Percentiles rank a stretch among this genome's conserved stretches.
phyloP scores from a whole-genome alignment of 192 early-diverging fungal species.

The Coemansia aciculifera region DNA sequence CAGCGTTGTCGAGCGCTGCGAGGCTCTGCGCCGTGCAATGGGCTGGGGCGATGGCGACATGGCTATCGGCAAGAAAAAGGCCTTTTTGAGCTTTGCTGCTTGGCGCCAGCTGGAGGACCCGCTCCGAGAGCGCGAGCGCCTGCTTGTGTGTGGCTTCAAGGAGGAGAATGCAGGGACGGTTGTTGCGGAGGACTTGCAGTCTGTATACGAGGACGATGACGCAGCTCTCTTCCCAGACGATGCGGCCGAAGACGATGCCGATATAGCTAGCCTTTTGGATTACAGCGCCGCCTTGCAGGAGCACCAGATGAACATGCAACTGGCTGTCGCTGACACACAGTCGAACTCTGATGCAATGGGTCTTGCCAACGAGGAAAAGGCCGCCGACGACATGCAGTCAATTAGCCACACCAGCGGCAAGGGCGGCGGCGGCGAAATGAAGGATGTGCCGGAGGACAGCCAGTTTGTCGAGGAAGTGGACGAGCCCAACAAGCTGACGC shows the following conservation, averaged over 20 bases:
- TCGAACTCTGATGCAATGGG: constrained; percentile 15
- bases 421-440: constrained; percentile 36
- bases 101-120: constrained; percentile 86
- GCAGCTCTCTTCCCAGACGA: constrained; percentile 43
- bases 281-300: constrained; percentile 45
- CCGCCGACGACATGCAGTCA: constrained; percentile 35
- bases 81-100: constrained; percentile 71
- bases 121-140: constrained; percentile 70
- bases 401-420: constrained; percentile 20
- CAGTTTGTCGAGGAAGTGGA: constrained; percentile 55
- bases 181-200: constrained; percentile 51
- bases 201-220: constrained; percentile 52
- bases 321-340: constrained; percentile 16
- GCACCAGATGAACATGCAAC: constrained; percentile 36
- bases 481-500: constrained; percentile 43
- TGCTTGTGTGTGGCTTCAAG: constrained; percentile 48
- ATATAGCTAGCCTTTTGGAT: constrained; percentile 44
- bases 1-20: constrained; percentile 45
- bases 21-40: constrained; percentile 58
- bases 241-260: constrained; percentile 41
- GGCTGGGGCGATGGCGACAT: constrained; percentile 62
- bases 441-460: constrained; percentile 33
- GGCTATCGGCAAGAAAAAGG: constrained; percentile 62
- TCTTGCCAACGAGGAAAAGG: constrained; percentile 46
- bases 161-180: constrained; percentile 20